These are phyloP conservation scores for Pseudogymnoascus sp. DNA, from an alignment of 2,329 filamentous ascomycete genomes.

Conservation along the genomic window DNA sequence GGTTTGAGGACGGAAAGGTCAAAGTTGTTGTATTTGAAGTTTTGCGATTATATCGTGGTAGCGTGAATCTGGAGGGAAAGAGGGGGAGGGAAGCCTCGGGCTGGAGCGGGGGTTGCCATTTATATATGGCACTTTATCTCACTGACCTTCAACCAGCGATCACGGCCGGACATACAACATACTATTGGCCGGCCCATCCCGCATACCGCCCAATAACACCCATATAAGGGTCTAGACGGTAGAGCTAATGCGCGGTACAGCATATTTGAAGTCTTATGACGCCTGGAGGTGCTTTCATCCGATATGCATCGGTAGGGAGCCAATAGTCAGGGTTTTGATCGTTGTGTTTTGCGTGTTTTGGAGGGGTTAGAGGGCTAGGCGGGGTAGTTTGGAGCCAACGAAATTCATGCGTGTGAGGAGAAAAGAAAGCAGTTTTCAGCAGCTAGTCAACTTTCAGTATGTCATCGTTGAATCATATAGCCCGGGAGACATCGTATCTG, in stretches of 20 bases:
- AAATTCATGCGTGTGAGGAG: neutral
- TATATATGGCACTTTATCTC: neutral
- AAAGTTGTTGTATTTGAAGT: neutral
- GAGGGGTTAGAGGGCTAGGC: neutral
- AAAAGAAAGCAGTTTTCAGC: neutral
- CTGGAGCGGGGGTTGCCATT: neutral
- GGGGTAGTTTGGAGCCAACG: neutral
- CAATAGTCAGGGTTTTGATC: neutral
- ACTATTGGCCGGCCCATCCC: conserved; percentile 2
- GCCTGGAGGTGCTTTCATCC: neutral
- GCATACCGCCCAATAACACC: neutral
- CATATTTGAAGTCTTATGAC: neutral
- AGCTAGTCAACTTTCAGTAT: neutral
- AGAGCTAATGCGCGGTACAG: neutral
- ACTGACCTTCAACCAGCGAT: neutral
- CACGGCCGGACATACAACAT: neutral
- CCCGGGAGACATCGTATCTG: neutral
- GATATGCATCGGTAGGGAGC: neutral
- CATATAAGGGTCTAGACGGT: neutral
- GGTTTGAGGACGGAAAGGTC: neutral
- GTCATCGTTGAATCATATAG: conserved; percentile 1
- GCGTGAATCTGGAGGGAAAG: neutral
- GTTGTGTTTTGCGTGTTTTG: neutral
- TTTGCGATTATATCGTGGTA: neutral
- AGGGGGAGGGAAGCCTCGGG: neutral